phyloP scores from a whole-genome alignment of 129 eudicot genomes.

The Flaveria ramosissima region DNA sequence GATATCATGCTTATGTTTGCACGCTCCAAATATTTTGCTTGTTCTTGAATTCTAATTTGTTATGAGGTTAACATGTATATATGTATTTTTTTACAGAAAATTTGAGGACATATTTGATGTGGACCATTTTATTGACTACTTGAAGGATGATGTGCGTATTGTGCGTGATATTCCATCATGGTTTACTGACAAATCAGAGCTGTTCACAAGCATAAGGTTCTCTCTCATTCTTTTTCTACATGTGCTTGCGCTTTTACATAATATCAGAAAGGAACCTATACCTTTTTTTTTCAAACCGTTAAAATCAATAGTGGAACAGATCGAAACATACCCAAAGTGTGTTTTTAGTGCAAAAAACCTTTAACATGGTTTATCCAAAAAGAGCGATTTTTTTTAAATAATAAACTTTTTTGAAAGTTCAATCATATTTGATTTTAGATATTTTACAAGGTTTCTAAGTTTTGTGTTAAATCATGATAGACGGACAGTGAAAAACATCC shows the following conservation, averaged over 20 bases:
- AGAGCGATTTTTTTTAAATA: not conserved
- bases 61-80: slow-evolving; percentile 4
- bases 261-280: not conserved
- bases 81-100: slow-evolving; percentile 51
- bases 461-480: slow-evolving; percentile 43
- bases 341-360: not conserved
- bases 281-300: slow-evolving; percentile 9
- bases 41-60: slow-evolving; percentile 23
- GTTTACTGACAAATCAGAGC: slow-evolving; percentile 90
- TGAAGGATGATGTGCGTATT: slow-evolving; percentile 91
- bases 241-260: slow-evolving; percentile 16
- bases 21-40: slow-evolving; percentile 7
- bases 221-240: slow-evolving; percentile 1
- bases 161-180: slow-evolving; percentile 98
- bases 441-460: not conserved
- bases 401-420: not conserved
- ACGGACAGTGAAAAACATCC: slow-evolving; percentile 93
- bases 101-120: slow-evolving; percentile 99
- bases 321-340: not conserved
- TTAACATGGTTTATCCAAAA: not conserved
- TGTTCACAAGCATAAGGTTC: slow-evolving; percentile 88
- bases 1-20: slow-evolving; percentile 5
- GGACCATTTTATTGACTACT: slow-evolving; percentile 95
- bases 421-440: not conserved
- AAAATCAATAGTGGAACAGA: not conserved